Evolutionary conservation across 768 basidiomycete species (phyloP).

Genomic region (Agaricus sinodeliciosus): DNA sequence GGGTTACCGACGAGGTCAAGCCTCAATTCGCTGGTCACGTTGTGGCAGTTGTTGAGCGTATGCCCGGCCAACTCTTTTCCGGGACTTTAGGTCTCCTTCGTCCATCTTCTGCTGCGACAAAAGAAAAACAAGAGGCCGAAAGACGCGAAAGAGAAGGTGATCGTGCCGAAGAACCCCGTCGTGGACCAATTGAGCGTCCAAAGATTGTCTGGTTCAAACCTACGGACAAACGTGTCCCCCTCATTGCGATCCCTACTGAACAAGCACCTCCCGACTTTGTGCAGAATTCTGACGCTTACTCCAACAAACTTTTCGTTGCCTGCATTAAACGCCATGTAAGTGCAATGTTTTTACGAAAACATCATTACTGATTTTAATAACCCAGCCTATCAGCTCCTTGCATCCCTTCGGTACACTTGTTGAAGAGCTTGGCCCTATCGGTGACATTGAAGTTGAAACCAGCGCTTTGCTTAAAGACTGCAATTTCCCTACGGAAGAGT

Average conservation of each 20-base stretch:
- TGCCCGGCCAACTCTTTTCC: constrained; percentile 98
- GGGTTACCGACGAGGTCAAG: constrained; percentile 96
- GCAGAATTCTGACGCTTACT: constrained; percentile 87
- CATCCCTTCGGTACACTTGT: constrained; percentile 99
- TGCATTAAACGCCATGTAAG: constrained; percentile 97
- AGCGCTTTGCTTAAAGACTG: constrained; percentile 97
- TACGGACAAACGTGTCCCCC: constrained; percentile 96
- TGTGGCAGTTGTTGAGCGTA: constrained; percentile 98
- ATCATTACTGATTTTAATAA: constrained; percentile 13
- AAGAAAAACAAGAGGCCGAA: constrained; percentile 98
- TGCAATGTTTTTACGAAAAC: constrained; percentile 11
- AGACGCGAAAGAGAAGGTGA: constrained; percentile 96
- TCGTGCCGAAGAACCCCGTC: constrained; percentile 76
- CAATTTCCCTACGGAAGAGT: constrained; percentile 98
- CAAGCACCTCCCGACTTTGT: constrained; percentile 97
- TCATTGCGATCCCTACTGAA: constrained; percentile 98
- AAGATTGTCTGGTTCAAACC: constrained; percentile 99
- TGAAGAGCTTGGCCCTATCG: constrained; percentile 96
- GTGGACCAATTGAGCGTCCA: constrained; percentile 77
- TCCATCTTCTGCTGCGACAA: constrained; percentile 94
- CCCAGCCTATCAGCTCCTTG: constrained; percentile 85
- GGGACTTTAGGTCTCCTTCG: constrained; percentile 93
- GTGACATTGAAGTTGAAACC: constrained; percentile 98
- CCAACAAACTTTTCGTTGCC: constrained; percentile 89
- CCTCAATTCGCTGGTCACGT: constrained; percentile 99